Base-by-base conservation (phyloP, 2,329 filamentous ascomycete genomes). In the Aureobasidium sp. region DNA sequence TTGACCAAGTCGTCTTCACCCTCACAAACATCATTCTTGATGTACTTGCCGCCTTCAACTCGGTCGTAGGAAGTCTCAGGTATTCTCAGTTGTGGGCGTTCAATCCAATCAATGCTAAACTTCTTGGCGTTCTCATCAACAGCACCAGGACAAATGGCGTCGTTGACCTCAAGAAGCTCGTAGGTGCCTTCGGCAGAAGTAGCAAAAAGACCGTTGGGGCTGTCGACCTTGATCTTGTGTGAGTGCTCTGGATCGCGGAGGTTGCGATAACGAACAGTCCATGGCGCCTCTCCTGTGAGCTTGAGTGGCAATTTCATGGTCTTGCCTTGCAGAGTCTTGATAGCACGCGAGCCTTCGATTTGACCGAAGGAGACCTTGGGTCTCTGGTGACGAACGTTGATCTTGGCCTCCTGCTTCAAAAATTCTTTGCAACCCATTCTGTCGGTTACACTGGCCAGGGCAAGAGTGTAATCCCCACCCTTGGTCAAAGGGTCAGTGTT, bases 1-100 rank as follows among this genome's bases (percentile, higher is more conserved):
- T 97, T 91, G 61, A 97, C 86, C 3, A 86, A 86, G 72, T 97
- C 93, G 69, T 96, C 89, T 64, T 97, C 93, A 34, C 93, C 93
- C 76, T 99, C 92, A 70, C 94, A 99, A 34, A 99, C 87, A 64
- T 92, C 87, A 45, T 86, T 83, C 74, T 95, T 95, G 67, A 86
- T 72, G 70, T 87, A 89, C 37, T 80, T 79, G 32, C 79, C 78
- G 16, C 79, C 77, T 39, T 80, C 69, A 16, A 70, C 74, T 11
- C 78, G 78, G 50, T 90, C 80, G 50, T 86, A 83, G 4, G 85
- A 79, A 21, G 83, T 84, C 63, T 88, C 82, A 6, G 86, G 79
- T 15, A 81, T 82, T 9, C 67, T 65, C 45, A 95, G 80, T 65
- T 85, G 79, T 1, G 94, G 95, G 50, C 92, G 85, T 37, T 89